Evolutionary conservation across 352 stramenopile genomes (phyloP).

Genomic region (Phytophthora citricola): DNA sequence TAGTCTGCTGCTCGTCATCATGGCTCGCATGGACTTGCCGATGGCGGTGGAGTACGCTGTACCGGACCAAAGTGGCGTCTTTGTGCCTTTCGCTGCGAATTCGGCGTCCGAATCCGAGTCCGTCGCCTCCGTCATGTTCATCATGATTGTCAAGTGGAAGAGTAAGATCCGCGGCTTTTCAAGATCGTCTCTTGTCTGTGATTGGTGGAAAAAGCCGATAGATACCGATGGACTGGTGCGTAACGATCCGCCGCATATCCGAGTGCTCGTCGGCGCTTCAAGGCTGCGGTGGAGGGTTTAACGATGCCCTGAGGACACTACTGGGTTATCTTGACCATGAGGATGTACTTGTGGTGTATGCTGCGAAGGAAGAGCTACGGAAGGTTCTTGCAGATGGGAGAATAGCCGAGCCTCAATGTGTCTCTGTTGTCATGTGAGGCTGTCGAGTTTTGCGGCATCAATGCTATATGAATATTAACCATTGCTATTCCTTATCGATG

Average conservation of each 20-base stretch:
- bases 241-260: slow-evolving; percentile 12
- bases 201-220: slow-evolving; percentile 18
- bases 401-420: not conserved
- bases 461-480: no score
- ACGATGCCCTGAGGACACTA: slow-evolving; percentile 21
- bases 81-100: slow-evolving; percentile 11
- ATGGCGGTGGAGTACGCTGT: slow-evolving; percentile 52
- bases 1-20: slow-evolving; percentile 44
- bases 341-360: slow-evolving; percentile 54
- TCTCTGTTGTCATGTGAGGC: slow-evolving; percentile 28
- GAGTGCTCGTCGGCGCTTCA: slow-evolving; percentile 14
- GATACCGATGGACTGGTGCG: slow-evolving; percentile 10
- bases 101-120: slow-evolving; percentile 18
- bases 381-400: slow-evolving; percentile 11
- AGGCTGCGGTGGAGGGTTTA: not conserved
- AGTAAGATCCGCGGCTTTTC: slow-evolving; percentile 27
- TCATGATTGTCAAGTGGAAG: slow-evolving; percentile 15
- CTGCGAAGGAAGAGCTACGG: slow-evolving; percentile 47
- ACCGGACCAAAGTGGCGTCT: slow-evolving; percentile 20
- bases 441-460: not conserved
- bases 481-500: no score
- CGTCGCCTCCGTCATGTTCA: slow-evolving; percentile 35
- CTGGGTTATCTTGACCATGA: slow-evolving; percentile 28
- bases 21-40: slow-evolving; percentile 62
- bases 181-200: slow-evolving; percentile 30